A percentile compares a stretch with the other conserved stretches of the same genome.
phyloP scores from a whole-genome alignment of 805 yeast genomes.

The Myxozyma neotropica region DNA sequence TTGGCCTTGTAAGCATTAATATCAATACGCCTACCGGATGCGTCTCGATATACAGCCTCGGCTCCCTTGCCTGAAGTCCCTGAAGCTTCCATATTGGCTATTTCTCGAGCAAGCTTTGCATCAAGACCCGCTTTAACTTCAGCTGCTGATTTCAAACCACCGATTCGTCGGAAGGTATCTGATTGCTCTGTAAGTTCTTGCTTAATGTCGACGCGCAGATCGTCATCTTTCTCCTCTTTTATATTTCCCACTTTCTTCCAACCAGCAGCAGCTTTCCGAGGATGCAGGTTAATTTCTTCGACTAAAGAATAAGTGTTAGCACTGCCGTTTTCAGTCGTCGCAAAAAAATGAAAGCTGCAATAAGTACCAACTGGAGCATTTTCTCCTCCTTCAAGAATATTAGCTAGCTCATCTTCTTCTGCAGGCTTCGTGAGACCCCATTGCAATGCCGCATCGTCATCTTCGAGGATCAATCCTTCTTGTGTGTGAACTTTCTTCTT shows the following conservation, averaged over 20 bases:
- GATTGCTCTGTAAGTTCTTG: constrained; percentile 2
- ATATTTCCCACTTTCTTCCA: constrained; percentile 36
- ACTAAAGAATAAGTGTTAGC: constrained; percentile 8
- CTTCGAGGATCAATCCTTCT: constrained; percentile 34
- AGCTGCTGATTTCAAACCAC: constrained; percentile 54
- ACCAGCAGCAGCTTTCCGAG: constrained; percentile 20
- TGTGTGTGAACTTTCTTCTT: not conserved
- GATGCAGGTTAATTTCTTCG: constrained; percentile 7
- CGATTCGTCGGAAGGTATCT: constrained; percentile 15
- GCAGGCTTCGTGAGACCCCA: constrained; percentile 12
- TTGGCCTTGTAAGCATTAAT: constrained; percentile 42
- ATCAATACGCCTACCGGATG: constrained; percentile 58
- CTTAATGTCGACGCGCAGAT: not conserved
- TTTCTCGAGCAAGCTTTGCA: constrained; percentile 39
- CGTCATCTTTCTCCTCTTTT: not conserved
- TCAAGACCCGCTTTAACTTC: constrained; percentile 47
- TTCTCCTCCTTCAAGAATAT: constrained; percentile 43
- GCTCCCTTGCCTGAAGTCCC: constrained; percentile 28
- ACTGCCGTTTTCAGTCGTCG: not conserved
- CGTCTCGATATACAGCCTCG: constrained; percentile 62
- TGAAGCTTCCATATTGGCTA: constrained; percentile 25
- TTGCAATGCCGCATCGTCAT: constrained; percentile 32
- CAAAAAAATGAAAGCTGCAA: not conserved
- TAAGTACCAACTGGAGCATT: constrained; percentile 30
- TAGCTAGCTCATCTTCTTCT: constrained; percentile 28